Evolutionary conservation across 441 rosid genomes (phyloP).

Genomic region (Gossypium gossypioides): DNA sequence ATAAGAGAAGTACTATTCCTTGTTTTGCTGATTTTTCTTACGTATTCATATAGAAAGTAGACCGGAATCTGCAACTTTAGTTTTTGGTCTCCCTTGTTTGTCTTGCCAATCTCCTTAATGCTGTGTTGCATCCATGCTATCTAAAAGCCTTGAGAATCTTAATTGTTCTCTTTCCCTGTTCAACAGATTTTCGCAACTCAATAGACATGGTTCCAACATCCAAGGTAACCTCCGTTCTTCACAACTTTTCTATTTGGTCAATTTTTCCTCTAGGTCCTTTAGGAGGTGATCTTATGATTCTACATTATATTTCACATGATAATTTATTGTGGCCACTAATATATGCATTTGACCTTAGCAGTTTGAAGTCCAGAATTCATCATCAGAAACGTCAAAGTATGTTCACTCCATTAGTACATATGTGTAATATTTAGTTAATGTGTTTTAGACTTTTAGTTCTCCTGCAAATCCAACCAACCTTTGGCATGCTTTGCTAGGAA

Average conservation of each 20-base stretch:
- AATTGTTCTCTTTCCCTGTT: constrained; percentile 5
- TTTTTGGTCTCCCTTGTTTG: background rate
- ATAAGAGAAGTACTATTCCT: background rate
- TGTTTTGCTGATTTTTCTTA: background rate
- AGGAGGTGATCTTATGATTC: background rate
- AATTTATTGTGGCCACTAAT: constrained; percentile 4
- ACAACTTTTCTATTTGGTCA: background rate
- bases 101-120: background rate
- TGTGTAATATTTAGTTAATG: background rate
- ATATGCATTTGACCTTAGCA: constrained; percentile 20
- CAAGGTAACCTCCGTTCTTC: constrained; percentile 21
- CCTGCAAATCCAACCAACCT: constrained; percentile 11
- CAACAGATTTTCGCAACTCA: constrained; percentile 23
- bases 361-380: constrained; percentile 29
- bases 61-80: background rate
- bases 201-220: background rate
- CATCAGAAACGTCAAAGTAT: constrained; percentile 51
- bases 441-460: constrained; percentile 5
- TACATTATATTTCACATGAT: background rate
- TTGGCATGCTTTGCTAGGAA: constrained; percentile 34
- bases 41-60: background rate
- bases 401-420: constrained; percentile 14
- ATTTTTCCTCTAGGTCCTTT: background rate
- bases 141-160: background rate
- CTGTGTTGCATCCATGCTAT: background rate